Base-by-base conservation (phyloP, 1,284 basidiomycete species). In the Veloboletus limbatus region DNA sequence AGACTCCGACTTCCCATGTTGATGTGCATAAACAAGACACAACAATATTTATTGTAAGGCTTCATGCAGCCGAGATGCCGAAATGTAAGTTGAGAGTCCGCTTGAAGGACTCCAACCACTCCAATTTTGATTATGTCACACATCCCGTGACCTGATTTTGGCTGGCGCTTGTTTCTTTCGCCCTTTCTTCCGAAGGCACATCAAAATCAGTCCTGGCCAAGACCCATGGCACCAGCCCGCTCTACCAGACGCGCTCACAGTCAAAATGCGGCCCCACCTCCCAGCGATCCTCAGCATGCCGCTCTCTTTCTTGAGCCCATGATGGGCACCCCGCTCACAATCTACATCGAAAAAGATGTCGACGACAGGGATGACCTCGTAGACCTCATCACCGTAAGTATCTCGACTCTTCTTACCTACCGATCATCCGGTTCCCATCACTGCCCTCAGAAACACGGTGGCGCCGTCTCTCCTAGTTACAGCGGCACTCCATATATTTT, bases 301-400 rank as follows among this genome's bases (percentile, higher is more conserved):
- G 65, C 66, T 28, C 72, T 90, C 48, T 91, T 91, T 60, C 68
- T 87, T 45, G 88, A 91, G 62, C 85, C 84, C 53, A 82, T 87
- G 77, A 77, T 87, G 66, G 88, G 88, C 57, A 79, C 74, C 1
- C 81, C 86, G 2, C 75, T 91, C 41, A 66, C 76, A 18, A 74
- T 90, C 52, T 91, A 85, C 69, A 75, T 91, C 56, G 85, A 88
- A 58, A 85, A 87, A 56, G 86, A 89, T 46, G 84, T 91, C 26
- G 71, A 77, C 25, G 79, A 88, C 67, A 79, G 78, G 58, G 80
- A 84, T 24, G 57, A 65, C 43, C 69, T 91, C 43, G 72, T 77
- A 27, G 76, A 79, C 43, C 69, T 86, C 49, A 75, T 91, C 56
- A 71, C 72, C 44, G 88, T 88, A 60, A 58, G 78, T 49, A n/a